Evolutionary conservation across 139 green algal species (phyloP).

Genomic region (Tetraselmis striata): DNA sequence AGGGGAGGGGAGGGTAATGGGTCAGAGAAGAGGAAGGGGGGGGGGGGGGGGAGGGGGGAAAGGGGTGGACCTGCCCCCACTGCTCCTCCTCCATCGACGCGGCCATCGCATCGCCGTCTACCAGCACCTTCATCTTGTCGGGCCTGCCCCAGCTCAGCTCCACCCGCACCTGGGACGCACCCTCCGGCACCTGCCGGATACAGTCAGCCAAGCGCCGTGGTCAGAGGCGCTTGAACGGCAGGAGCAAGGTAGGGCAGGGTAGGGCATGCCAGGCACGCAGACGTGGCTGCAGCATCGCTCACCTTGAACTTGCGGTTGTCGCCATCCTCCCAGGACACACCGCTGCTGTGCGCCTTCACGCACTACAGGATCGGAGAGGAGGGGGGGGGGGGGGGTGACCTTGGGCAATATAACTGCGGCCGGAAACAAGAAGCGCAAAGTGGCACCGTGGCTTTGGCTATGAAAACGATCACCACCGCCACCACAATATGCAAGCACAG

Average conservation of each 20-base stretch:
- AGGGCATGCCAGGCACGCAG: too few relatives aligned
- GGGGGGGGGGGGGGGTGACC: background rate
- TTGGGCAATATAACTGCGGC: too few relatives aligned
- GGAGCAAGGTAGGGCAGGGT: too few relatives aligned
- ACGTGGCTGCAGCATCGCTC: slow-evolving; percentile 12
- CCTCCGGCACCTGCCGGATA: background rate
- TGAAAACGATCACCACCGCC: too few relatives aligned
- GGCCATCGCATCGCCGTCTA: background rate
- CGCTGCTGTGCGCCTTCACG: slow-evolving; percentile 21
- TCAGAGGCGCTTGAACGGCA: too few relatives aligned
- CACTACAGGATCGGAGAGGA: slow-evolving; percentile 4
- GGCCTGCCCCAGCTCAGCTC: background rate
- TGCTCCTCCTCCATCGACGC: background rate
- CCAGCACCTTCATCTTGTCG: background rate
- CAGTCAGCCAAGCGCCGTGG: background rate
- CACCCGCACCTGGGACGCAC: background rate
- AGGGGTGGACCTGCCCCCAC: background rate
- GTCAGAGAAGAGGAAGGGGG: too few relatives aligned
- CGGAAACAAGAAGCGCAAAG: background rate
- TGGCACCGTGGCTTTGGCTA: background rate
- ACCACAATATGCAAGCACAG: too few relatives aligned
- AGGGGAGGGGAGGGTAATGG: too few relatives aligned
- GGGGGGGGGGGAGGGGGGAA: too few relatives aligned
- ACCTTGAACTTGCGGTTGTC: slow-evolving; percentile 57
- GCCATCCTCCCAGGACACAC: slow-evolving; percentile 51